phyloP scores from a whole-genome alignment of 202 grass and related monocot species.

The Schoenoplectus triqueter region DNA sequence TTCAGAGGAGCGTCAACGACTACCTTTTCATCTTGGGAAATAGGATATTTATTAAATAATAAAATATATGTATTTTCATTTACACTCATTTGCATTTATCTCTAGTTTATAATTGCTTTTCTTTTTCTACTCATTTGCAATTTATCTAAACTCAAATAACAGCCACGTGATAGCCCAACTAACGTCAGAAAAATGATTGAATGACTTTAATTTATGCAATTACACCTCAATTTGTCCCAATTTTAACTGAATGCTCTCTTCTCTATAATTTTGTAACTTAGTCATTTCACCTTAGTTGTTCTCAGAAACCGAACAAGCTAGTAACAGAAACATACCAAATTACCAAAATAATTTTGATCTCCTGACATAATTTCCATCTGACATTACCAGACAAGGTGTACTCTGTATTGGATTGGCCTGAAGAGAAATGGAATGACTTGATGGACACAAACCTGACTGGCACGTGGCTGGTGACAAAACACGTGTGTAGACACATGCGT shows the following conservation, averaged over 20 bases:
- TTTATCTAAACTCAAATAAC: neutral
- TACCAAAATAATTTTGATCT: neutral
- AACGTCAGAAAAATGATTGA: neutral
- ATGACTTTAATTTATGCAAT: neutral
- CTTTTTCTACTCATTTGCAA: neutral
- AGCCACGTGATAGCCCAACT: neutral
- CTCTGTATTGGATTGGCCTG: conserved; percentile 42
- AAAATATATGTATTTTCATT: neutral
- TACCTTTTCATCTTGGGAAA: neutral
- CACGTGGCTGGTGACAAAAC: conserved; percentile 47
- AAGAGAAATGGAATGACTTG: conserved; percentile 45
- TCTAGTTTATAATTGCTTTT: neutral
- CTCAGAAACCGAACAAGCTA: neutral
- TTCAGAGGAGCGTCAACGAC: neutral
- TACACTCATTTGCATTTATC: neutral
- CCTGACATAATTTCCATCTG: conserved; percentile 7
- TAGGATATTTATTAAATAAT: neutral
- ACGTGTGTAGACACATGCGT: conserved; percentile 48
- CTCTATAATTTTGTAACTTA: neutral
- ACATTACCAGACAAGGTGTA: conserved; percentile 35
- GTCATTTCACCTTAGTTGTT: neutral
- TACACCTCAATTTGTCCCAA: neutral
- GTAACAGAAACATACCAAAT: neutral
- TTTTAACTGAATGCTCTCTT: neutral
- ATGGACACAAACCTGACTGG: conserved; percentile 52